These are phyloP conservation scores for Talaromyces islandicus DNA, from an alignment of 2,329 filamentous ascomycete genomes.

Conservation along the genomic window DNA sequence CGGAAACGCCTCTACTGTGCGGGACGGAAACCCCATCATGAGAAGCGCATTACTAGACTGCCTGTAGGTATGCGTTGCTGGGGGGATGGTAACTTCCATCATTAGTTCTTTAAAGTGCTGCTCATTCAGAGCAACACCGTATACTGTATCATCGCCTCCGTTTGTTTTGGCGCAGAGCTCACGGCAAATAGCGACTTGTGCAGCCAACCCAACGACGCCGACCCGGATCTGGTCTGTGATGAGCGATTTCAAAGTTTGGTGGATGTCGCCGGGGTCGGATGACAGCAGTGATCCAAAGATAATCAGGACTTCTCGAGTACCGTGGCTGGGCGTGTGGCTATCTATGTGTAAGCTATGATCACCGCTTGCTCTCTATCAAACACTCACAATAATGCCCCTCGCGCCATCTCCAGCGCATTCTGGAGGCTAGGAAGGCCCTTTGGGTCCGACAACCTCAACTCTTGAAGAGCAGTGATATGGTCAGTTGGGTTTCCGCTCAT, in stretches of 20 bases:
- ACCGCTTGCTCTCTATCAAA: not conserved
- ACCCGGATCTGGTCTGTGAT: constrained; percentile 80
- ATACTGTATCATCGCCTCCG: constrained; percentile 62
- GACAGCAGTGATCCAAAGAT: constrained; percentile 87
- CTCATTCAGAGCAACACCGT: constrained; percentile 81
- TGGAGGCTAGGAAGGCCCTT: constrained; percentile 77
- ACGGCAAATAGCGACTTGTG: constrained; percentile 84
- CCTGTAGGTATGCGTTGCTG: constrained; percentile 63
- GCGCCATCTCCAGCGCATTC: constrained; percentile 92
- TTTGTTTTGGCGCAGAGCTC: constrained; percentile 89
- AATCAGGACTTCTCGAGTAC: constrained; percentile 86
- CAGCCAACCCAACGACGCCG: constrained; percentile 81
- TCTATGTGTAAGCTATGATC: not conserved
- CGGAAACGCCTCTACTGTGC: constrained; percentile 64
- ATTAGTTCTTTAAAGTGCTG: constrained; percentile 85
- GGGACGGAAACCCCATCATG: constrained; percentile 97
- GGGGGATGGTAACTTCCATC: constrained; percentile 81
- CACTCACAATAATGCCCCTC: constrained; percentile 73
- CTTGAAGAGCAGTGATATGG: constrained; percentile 71
- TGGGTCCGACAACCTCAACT: constrained; percentile 60
- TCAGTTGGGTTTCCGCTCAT: constrained; percentile 87
- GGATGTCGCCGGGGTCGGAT: constrained; percentile 90
- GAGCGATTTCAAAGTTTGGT: constrained; percentile 75
- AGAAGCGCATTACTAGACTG: constrained; percentile 56
- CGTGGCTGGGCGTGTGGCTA: constrained; percentile 84